phyloP scores from a whole-genome alignment of 306 rosid species.

The Urtica urens region DNA sequence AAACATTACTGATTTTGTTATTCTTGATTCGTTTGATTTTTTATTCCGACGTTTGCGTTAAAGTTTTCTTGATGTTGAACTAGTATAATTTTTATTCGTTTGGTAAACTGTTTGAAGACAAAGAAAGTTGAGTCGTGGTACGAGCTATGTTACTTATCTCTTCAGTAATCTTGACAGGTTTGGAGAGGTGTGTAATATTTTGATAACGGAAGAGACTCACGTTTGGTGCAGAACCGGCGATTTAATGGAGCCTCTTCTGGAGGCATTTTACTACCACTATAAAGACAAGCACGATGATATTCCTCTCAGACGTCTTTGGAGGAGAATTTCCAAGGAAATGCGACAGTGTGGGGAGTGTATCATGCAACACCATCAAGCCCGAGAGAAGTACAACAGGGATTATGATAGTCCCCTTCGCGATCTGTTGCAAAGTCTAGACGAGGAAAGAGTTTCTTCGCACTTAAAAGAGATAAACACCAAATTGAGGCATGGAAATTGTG shows the following conservation, averaged over 20 bases:
- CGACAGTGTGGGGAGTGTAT: conserved; percentile 64
- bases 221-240: conserved; percentile 90
- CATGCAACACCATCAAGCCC: conserved; percentile 84
- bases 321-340: conserved; percentile 68
- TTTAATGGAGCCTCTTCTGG: conserved; percentile 84
- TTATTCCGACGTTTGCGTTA: no score
- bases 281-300: conserved; percentile 60
- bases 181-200: conserved; percentile 58
- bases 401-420: conserved; percentile 83
- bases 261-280: conserved; percentile 80
- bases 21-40: no score
- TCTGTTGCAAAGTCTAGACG: conserved; percentile 64
- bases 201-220: conserved; percentile 52
- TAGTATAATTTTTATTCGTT: no score
- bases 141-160: no score
- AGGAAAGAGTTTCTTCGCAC: conserved; percentile 64
- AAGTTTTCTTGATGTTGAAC: no score
- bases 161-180: conserved; percentile 39
- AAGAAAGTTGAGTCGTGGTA: no score
- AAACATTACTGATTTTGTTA: neutral
- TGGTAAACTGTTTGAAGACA: no score
- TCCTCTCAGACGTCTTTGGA: conserved; percentile 76
- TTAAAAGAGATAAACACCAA: conserved; percentile 51
- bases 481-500: conserved; percentile 38
- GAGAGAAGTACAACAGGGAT: conserved; percentile 51